Conservation (phyloP, 345 rosid species). For the Citropsis articulata region DNA sequence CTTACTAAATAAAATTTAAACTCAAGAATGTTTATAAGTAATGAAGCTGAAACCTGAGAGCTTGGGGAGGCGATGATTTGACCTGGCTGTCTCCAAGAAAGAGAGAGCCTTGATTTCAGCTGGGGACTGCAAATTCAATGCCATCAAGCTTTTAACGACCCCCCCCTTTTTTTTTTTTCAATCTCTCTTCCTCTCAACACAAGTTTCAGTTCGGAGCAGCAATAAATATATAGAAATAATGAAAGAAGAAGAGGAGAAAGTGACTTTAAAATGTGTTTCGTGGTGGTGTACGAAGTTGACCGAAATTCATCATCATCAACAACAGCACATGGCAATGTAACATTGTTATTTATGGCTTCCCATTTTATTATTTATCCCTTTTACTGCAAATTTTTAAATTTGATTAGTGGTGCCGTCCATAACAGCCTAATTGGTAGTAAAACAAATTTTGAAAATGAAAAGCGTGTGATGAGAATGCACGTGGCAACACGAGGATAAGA, state of each 20-base stretch:
- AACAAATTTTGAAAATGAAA: too few species aligned
- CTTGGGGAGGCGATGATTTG: slow-evolving; percentile 42
- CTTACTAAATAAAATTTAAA: not conserved
- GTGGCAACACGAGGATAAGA: not conserved
- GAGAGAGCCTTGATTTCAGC: slow-evolving; percentile 57
- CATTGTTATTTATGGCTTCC: too few species aligned
- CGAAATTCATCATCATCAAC: too few species aligned
- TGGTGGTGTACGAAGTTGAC: too few species aligned
- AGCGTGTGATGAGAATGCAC: too few species aligned
- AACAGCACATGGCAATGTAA: not conserved
- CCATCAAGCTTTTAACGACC: slow-evolving; percentile 35
- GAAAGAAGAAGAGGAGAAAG: not conserved
- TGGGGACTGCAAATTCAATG: slow-evolving; percentile 63
- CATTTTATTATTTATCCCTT: too few species aligned
- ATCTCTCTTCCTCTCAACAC: not conserved
- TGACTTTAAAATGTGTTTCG: not conserved
- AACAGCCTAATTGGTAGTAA: too few species aligned
- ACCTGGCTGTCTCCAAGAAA: slow-evolving; percentile 60
- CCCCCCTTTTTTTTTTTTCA: too few species aligned
- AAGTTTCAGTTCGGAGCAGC: not conserved
- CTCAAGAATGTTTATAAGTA: not conserved
- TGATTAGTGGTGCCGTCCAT: too few species aligned
- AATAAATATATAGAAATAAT: not conserved
- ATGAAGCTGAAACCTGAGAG: slow-evolving; percentile 43
- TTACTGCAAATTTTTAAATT: too few species aligned